Percentiles rank a stretch among this genome's conserved stretches.
phyloP scores from a whole-genome alignment of 2,329 filamentous ascomycete genomes.

The Fusarium zealandicum region DNA sequence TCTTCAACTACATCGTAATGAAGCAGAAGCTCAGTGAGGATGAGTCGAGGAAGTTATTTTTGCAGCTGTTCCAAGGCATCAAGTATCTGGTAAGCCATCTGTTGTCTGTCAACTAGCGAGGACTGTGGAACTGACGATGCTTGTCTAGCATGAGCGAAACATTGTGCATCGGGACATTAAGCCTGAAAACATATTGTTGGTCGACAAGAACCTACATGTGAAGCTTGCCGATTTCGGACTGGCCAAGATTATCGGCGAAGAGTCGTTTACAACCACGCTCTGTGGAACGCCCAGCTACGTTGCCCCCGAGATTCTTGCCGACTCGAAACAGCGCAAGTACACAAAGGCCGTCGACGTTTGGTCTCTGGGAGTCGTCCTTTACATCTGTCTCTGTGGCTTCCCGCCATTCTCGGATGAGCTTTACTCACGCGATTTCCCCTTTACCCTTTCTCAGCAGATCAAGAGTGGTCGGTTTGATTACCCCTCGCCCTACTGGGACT shows the following conservation, averaged over 20 bases:
- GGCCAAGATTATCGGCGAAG: constrained; percentile 97
- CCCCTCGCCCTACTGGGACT: constrained; percentile 88
- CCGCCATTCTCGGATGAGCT: constrained; percentile 97
- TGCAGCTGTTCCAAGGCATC: constrained; percentile 89
- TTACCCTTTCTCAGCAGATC: constrained; percentile 89
- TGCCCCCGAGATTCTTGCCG: constrained; percentile 91
- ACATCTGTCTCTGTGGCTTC: constrained; percentile 96
- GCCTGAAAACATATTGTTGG: constrained; percentile 91
- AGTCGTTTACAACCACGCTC: constrained; percentile 95
- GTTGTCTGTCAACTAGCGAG: not conserved
- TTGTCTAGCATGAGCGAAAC: constrained; percentile 84
- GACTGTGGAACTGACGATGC: constrained; percentile 7
- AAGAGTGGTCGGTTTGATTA: constrained; percentile 90
- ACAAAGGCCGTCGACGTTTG: constrained; percentile 95
- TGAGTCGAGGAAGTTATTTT: constrained; percentile 86
- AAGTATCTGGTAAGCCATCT: constrained; percentile 82
- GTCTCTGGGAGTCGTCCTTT: constrained; percentile 97
- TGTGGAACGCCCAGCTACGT: constrained; percentile 98
- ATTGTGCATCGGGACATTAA: constrained; percentile 99
- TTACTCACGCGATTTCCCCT: constrained; percentile 81
- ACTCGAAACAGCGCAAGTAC: constrained; percentile 83
- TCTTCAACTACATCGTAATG: constrained; percentile 94
- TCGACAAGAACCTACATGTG: constrained; percentile 82
- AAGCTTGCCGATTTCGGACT: constrained; percentile 97
- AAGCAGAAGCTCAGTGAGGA: constrained; percentile 86